Conservation (phyloP, 1,139 yeast species). For the Debaryomyces psychrophilus region DNA sequence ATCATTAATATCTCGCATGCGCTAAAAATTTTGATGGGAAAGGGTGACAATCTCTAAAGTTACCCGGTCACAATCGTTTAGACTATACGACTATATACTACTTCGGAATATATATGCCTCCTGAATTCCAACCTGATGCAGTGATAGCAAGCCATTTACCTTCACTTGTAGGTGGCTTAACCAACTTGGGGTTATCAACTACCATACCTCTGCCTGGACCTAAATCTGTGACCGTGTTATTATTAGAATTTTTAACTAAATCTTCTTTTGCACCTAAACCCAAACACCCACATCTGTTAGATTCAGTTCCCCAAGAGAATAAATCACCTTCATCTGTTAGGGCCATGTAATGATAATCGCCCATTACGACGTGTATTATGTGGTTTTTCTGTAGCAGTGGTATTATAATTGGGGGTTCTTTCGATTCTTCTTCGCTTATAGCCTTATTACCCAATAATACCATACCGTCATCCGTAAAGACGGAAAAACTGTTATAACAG, state of each 20-base stretch:
- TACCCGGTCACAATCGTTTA: conserved; percentile 7
- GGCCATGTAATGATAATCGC: conserved; percentile 75
- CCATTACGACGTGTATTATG: conserved; percentile 63
- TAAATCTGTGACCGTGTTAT: conserved; percentile 25
- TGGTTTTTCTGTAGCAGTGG: conserved; percentile 53
- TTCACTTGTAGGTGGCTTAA: conserved; percentile 29
- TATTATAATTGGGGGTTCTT: conserved; percentile 30
- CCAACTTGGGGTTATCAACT: conserved; percentile 48
- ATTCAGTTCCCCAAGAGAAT: conserved; percentile 74
- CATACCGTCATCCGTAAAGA: conserved; percentile 54
- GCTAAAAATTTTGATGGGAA: conserved; percentile 1
- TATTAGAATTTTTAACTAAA: conserved; percentile 20
- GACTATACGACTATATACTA: conserved; percentile 1
- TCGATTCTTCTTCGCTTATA: conserved; percentile 18
- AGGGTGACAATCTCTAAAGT: not conserved
- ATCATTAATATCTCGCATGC: conserved; percentile 8
- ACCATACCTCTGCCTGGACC: conserved; percentile 39
- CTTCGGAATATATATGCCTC: conserved; percentile 44
- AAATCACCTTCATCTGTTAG: conserved; percentile 60
- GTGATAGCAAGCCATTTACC: conserved; percentile 57
- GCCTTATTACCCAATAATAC: conserved; percentile 47
- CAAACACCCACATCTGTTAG: conserved; percentile 65
- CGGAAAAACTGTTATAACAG: conserved; percentile 53
- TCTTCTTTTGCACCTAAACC: conserved; percentile 59
- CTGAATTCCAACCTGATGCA: conserved; percentile 85